phyloP scores from a whole-genome alignment of 306 rosid genomes.

The Quercus ilex region DNA sequence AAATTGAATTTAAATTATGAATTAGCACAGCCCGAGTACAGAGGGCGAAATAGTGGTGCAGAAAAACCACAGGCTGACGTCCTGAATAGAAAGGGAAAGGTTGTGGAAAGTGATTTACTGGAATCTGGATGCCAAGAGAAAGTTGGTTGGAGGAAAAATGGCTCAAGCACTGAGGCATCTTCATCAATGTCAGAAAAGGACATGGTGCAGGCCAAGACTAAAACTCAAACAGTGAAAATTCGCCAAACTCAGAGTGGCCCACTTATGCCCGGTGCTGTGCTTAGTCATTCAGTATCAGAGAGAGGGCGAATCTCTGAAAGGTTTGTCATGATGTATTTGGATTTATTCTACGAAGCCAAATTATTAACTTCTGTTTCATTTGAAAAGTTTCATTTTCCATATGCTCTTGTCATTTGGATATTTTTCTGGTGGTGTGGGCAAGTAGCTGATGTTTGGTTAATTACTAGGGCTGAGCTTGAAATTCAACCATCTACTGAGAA shows the following conservation, averaged over 20 bases:
- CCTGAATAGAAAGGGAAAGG: constrained; percentile 40
- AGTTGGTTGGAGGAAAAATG: constrained; percentile 44
- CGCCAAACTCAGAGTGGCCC: constrained; percentile 93
- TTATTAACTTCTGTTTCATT: neutral
- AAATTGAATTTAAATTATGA: constrained; percentile 46
- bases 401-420: neutral
- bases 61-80: constrained; percentile 39
- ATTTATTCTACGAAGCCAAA: constrained; percentile 1
- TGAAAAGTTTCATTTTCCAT: neutral
- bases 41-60: constrained; percentile 37
- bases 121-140: constrained; percentile 49
- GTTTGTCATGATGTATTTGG: constrained; percentile 27
- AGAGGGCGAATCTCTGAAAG: constrained; percentile 57
- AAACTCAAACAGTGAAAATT: constrained; percentile 44
- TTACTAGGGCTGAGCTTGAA: constrained; percentile 70
- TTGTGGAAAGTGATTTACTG: constrained; percentile 37
- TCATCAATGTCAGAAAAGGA: constrained; percentile 50
- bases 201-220: constrained; percentile 38
- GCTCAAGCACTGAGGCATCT: constrained; percentile 40
- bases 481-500: constrained; percentile 49
- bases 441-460: constrained; percentile 19
- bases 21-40: constrained; percentile 35
- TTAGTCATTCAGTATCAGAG: constrained; percentile 67
- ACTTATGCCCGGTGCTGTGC: constrained; percentile 59
- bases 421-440: neutral